phyloP scores from a whole-genome alignment of 805 yeast species.

The Priceomyces castillae region DNA sequence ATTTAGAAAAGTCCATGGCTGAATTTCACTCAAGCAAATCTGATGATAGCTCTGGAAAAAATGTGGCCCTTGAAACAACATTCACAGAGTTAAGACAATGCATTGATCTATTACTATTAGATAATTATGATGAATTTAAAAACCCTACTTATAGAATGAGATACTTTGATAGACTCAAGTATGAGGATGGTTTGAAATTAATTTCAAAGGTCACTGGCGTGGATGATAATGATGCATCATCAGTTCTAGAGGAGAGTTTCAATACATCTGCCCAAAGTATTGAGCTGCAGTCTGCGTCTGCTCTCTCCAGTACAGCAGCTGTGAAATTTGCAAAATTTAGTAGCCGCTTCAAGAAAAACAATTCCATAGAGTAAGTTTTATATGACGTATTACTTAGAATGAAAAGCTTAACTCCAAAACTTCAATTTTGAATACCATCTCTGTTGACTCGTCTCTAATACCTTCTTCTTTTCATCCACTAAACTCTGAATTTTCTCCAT shows the following conservation, averaged over 20 bases:
- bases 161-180: conserved; percentile 69
- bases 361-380: conserved; percentile 3
- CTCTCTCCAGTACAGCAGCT: conserved; percentile 23
- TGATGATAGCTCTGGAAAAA: conserved; percentile 16
- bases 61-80: conserved; percentile 63
- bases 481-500: conserved; percentile 26
- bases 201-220: conserved; percentile 49
- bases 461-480: conserved; percentile 25
- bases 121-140: conserved; percentile 64
- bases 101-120: conserved; percentile 65
- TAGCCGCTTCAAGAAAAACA: conserved; percentile 22
- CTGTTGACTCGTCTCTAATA: conserved; percentile 12
- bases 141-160: conserved; percentile 40
- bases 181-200: conserved; percentile 64
- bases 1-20: conserved; percentile 59
- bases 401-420: conserved; percentile 14
- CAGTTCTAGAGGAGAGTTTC: conserved; percentile 7
- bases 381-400: background rate
- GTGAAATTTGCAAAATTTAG: conserved; percentile 34
- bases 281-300: conserved; percentile 17
- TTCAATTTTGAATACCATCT: conserved; percentile 15
- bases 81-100: conserved; percentile 79
- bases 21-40: conserved; percentile 27
- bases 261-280: conserved; percentile 10
- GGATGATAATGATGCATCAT: conserved; percentile 15